Evolutionary conservation across 2,329 filamentous ascomycete genomes (phyloP), one percentile per base, ranked within the genome.

Genomic region (Cytospora piceae): DNA sequence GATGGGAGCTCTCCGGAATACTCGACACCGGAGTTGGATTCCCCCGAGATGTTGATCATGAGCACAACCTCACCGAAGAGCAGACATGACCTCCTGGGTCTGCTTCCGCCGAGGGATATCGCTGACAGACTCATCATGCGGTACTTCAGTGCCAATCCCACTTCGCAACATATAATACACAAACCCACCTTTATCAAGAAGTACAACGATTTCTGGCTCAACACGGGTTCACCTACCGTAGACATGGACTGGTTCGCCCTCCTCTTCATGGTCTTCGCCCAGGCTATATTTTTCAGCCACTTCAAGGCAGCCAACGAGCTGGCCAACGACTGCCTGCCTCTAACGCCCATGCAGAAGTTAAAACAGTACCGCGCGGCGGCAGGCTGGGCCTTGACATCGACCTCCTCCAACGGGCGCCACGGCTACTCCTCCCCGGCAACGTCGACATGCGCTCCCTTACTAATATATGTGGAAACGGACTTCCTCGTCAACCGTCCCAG

Each of bases 121-220:
- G 78, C 81, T 11, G 84, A 86, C 70, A 77, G 80, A 42, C 74
- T 87, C 46, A 77, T 86, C 67, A 81, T 80, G 69, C 75, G 81
- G 56, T 87, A 85, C 70, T 87, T 87, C 70, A 77, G 78, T 62
- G 83, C 83, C 0, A 79, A 81, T 68, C 83, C 79, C 62, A 83
- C 84, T 22, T 82, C 83, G 51, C 77, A 83, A 65, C 79, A 83
- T 65, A 78, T 84, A 9, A 71, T 86, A 31, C 85, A 87, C 68
- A 78, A 79, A 15, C 84, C 84, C 22, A 82, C 79, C 0, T 86
- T 86, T 63, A 77, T 79, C 20, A 81, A 76, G 32, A 58, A 85
- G 77, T 86, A 86, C 65, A 76, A 75, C 54, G 75, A 74, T 29
- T 87, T 86, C 69, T 84, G 82, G 76, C 72, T 77, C 69, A 74